Conservation (phyloP, 1,284 basidiomycete species). For the Trametes hirsuta region DNA sequence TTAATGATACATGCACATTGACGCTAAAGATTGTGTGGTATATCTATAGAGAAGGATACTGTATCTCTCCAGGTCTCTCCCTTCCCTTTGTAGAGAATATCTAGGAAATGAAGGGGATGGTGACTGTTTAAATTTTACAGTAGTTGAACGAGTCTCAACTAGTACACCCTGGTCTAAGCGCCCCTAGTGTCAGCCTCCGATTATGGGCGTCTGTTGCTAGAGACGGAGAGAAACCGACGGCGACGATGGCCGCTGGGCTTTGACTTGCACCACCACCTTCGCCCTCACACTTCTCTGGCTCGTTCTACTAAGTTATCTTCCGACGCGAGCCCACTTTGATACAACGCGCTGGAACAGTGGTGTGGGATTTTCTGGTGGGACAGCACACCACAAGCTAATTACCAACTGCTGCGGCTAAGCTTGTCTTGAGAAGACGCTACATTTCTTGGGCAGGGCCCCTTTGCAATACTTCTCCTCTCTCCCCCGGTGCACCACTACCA, state of each 20-base stretch:
- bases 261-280: background rate
- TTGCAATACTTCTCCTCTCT: background rate
- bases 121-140: too few species aligned
- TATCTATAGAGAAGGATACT: too few species aligned
- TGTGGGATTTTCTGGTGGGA: conserved; percentile 5
- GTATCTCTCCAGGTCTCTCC: too few species aligned
- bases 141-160: too few species aligned
- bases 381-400: background rate
- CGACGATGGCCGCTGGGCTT: background rate
- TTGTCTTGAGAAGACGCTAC: background rate
- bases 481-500: conserved; percentile 1
- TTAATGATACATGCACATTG: too few species aligned
- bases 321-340: background rate
- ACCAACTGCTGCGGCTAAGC: conserved; percentile 2
- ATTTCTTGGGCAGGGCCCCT: conserved; percentile 8
- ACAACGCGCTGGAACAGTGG: background rate
- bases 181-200: background rate
- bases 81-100: too few species aligned
- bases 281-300: background rate
- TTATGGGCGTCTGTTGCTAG: too few species aligned
- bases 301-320: background rate
- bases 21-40: too few species aligned
- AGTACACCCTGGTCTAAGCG: too few species aligned
- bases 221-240: too few species aligned
- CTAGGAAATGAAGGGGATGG: too few species aligned